phyloP scores from a whole-genome alignment of 192 early-diverging fungal genomes.

The Geosiphon pyriformis region DNA sequence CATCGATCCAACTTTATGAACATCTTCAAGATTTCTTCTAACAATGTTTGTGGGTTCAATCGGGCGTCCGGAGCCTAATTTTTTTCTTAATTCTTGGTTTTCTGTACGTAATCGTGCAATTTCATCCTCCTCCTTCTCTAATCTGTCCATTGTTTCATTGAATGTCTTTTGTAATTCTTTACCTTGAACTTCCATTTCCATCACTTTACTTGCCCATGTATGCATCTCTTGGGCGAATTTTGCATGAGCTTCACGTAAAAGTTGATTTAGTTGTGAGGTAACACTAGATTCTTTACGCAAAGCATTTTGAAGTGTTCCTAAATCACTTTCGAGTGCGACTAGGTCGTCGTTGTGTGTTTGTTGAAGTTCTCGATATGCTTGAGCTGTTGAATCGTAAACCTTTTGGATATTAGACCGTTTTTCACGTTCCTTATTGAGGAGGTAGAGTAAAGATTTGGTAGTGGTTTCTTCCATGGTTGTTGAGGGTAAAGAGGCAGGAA shows the following conservation, averaged over 20 bases:
- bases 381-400: neutral
- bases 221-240: conserved; percentile 24
- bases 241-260: conserved; percentile 8
- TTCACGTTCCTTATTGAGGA: conserved; percentile 18
- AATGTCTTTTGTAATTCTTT: conserved; percentile 24
- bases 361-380: conserved; percentile 10
- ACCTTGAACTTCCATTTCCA: conserved; percentile 21
- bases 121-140: conserved; percentile 20
- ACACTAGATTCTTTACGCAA: conserved; percentile 12
- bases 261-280: conserved; percentile 18
- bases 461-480: neutral
- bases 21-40: conserved; percentile 12
- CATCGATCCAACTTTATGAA: conserved; percentile 5
- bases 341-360: conserved; percentile 20
- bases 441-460: conserved; percentile 15
- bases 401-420: conserved; percentile 20
- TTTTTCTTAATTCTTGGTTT: conserved; percentile 11
- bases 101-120: conserved; percentile 9
- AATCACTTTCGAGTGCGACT: conserved; percentile 10
- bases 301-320: conserved; percentile 10
- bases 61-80: neutral
- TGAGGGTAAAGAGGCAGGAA: neutral
- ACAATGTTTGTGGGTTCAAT: neutral
- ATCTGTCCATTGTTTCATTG: conserved; percentile 8
- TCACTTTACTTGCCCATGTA: conserved; percentile 16